Conservation (phyloP, 139 green algal genomes). For the Ulvella scutata region DNA sequence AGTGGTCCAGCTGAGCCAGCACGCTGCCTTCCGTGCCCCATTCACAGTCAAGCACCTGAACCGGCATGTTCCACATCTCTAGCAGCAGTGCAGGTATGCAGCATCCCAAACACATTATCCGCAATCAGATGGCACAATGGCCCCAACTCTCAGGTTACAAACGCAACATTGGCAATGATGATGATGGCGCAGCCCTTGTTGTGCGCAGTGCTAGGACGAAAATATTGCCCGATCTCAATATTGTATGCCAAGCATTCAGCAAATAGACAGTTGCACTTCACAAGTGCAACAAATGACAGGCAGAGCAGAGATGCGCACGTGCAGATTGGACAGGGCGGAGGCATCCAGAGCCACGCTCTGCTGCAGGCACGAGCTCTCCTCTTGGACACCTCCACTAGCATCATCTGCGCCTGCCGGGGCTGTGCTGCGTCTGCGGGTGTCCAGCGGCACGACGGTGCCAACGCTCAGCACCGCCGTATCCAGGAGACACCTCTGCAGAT, state of each 20-base stretch:
- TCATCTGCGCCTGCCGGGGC: background rate
- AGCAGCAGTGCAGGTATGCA: too few species aligned
- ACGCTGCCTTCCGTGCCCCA: conserved; percentile 44
- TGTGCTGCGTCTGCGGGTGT: background rate
- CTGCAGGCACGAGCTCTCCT: background rate
- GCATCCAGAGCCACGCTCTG: conserved; percentile 69
- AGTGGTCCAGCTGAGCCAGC: conserved; percentile 74
- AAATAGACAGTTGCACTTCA: too few species aligned
- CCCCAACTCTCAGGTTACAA: too few species aligned
- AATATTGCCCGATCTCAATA: too few species aligned
- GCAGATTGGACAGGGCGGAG: conserved; percentile 82
- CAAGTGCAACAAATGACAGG: background rate
- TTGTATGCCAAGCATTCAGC: too few species aligned
- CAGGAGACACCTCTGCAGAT: conserved; percentile 54
- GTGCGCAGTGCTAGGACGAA: too few species aligned
- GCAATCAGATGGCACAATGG: too few species aligned
- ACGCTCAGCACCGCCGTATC: conserved; percentile 50
- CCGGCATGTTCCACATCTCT: too few species aligned
- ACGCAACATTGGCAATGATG: too few species aligned
- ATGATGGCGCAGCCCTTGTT: too few species aligned
- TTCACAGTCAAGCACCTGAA: conserved; percentile 19
- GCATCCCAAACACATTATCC: too few species aligned
- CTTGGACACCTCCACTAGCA: background rate
- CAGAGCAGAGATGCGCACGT: conserved; percentile 30
- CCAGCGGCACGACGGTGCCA: conserved; percentile 43